Evolutionary conservation across 345 rosid species (phyloP).

Genomic region (Lumnitzera racemosa): DNA sequence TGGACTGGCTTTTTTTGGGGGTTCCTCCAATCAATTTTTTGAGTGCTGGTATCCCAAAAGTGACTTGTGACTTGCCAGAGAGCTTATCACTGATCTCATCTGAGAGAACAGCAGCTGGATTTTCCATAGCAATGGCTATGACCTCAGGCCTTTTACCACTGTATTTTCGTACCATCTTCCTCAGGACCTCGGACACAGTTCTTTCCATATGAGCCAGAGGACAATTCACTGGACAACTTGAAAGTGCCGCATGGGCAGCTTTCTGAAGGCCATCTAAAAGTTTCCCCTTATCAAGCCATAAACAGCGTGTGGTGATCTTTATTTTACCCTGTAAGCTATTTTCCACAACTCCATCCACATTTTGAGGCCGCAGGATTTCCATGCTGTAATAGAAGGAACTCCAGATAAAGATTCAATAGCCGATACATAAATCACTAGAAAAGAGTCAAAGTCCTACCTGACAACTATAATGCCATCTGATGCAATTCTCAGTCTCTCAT

Average conservation of each 20-base stretch:
- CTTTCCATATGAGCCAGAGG: constrained; percentile 92
- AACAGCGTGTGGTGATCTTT: constrained; percentile 89
- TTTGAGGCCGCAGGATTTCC: constrained; percentile 79
- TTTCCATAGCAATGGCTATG: constrained; percentile 74
- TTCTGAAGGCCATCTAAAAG: constrained; percentile 83
- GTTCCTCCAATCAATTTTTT: constrained; percentile 40
- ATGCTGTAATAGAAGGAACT: constrained; percentile 47
- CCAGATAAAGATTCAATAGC: constrained; percentile 2
- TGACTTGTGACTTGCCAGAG: constrained; percentile 54
- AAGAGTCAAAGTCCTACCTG: constrained; percentile 40
- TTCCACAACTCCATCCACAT: constrained; percentile 27
- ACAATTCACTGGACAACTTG: constrained; percentile 81
- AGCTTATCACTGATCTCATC: constrained; percentile 59
- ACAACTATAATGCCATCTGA: constrained; percentile 91
- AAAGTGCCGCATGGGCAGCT: constrained; percentile 89
- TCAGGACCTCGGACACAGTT: constrained; percentile 71
- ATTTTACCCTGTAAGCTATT: constrained; percentile 74
- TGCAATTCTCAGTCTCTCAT: constrained; percentile 85
- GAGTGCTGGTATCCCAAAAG: constrained; percentile 45
- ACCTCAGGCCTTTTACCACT: constrained; percentile 96
- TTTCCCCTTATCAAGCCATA: constrained; percentile 97
- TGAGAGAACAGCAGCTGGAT: constrained; percentile 63
- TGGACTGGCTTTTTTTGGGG: constrained; percentile 28
- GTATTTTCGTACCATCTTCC: constrained; percentile 93
- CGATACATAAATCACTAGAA: constrained; percentile 4